phyloP scores from a whole-genome alignment of 768 basidiomycete species.

The Phaeotremella skinneri region DNA sequence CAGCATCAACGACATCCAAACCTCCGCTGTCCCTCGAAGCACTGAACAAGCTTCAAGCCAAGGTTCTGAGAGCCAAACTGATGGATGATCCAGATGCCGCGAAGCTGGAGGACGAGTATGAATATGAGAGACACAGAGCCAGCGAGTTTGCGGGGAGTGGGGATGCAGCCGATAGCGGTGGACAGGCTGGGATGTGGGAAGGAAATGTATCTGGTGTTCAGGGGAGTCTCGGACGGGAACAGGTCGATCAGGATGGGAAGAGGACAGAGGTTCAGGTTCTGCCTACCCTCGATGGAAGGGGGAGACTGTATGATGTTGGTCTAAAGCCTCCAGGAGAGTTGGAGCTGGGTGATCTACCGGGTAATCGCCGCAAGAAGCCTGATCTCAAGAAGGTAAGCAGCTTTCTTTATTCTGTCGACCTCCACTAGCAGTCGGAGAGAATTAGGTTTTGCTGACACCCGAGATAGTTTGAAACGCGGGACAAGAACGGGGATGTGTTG shows the following conservation, averaged over 20 bases:
- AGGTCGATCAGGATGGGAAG: constrained; percentile 49
- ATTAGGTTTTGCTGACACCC: background rate
- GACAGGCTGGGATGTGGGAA: constrained; percentile 51
- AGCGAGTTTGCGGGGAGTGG: constrained; percentile 49
- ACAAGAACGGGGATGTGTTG: constrained; percentile 86
- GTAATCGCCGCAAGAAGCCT: constrained; percentile 73
- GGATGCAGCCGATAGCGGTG: constrained; percentile 27
- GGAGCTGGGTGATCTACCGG: constrained; percentile 60
- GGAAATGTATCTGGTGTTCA: constrained; percentile 51
- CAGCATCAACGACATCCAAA: constrained; percentile 31
- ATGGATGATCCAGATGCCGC: constrained; percentile 75
- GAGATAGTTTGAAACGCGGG: constrained; percentile 76
- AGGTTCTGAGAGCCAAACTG: constrained; percentile 84
- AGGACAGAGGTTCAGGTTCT: constrained; percentile 74
- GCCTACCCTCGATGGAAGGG: constrained; percentile 80
- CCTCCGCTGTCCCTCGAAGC: constrained; percentile 55
- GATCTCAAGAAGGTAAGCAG: constrained; percentile 58
- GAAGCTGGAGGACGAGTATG: constrained; percentile 79
- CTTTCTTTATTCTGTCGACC: constrained; percentile 5
- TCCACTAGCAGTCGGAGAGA: background rate
- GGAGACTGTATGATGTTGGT: constrained; percentile 87
- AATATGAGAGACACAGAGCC: constrained; percentile 58
- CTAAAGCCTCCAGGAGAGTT: constrained; percentile 54
- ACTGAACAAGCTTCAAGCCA: constrained; percentile 87
- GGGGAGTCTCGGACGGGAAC: constrained; percentile 37